Percentiles rank a stretch among this genome's conserved stretches.
Evolutionary conservation across 805 yeast species (phyloP).

Genomic region (Yarrowia hollandica): DNA sequence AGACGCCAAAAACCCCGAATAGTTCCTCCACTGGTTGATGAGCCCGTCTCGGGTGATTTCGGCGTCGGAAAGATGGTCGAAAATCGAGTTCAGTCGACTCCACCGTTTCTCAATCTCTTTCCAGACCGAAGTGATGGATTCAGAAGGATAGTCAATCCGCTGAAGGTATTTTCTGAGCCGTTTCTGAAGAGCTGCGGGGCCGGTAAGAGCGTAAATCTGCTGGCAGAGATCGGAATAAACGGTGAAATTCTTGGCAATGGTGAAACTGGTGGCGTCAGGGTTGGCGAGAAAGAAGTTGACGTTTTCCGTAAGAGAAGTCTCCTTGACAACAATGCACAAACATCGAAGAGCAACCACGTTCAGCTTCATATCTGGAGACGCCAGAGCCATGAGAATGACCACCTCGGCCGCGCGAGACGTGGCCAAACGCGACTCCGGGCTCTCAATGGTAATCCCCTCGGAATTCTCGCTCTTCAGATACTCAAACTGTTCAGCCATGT

Average conservation of each 20-base stretch:
- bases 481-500: slow-evolving; percentile 39
- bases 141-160: slow-evolving; percentile 38
- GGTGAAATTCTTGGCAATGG: slow-evolving; percentile 41
- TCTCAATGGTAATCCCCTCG: slow-evolving; percentile 37
- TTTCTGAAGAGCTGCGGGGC: slow-evolving; percentile 73
- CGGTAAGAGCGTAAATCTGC: slow-evolving; percentile 62
- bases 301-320: slow-evolving; percentile 36
- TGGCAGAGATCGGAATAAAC: slow-evolving; percentile 50
- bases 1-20: slow-evolving; percentile 72
- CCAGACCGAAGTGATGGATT: slow-evolving; percentile 48
- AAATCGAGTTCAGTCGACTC: slow-evolving; percentile 40
- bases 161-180: slow-evolving; percentile 50
- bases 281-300: slow-evolving; percentile 28
- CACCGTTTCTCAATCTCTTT: slow-evolving; percentile 52
- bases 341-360: slow-evolving; percentile 51
- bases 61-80: slow-evolving; percentile 34
- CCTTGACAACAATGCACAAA: slow-evolving; percentile 40
- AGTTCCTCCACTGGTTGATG: slow-evolving; percentile 54
- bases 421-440: slow-evolving; percentile 38
- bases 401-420: slow-evolving; percentile 51
- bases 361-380: slow-evolving; percentile 53
- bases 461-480: slow-evolving; percentile 36
- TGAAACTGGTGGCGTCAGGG: slow-evolving; percentile 31
- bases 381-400: slow-evolving; percentile 52
- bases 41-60: slow-evolving; percentile 26